phyloP scores from a whole-genome alignment of 306 rosid species.

The Abrus precatorius region DNA sequence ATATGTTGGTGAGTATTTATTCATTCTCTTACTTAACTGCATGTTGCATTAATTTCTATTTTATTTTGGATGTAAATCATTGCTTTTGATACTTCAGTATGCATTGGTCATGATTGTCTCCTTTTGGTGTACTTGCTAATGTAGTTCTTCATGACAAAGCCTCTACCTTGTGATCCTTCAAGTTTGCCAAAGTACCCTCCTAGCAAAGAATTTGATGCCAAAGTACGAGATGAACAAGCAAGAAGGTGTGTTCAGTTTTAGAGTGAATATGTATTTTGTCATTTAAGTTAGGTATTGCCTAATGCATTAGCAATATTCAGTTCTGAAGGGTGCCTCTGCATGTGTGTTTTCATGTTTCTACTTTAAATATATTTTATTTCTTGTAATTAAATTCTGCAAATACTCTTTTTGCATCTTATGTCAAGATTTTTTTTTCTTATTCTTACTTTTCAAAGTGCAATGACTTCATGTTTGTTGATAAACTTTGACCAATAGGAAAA shows the following conservation, averaged over 20 bases:
- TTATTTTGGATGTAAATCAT: constrained; percentile 28
- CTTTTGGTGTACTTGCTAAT: constrained; percentile 41
- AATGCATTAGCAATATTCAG: neutral
- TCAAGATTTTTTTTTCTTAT: neutral
- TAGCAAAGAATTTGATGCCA: constrained; percentile 97
- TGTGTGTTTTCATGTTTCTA: neutral
- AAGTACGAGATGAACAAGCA: constrained; percentile 93
- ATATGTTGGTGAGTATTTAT: constrained; percentile 13
- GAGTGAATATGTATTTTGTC: constrained; percentile 5
- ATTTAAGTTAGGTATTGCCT: constrained; percentile 4
- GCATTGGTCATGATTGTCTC: constrained; percentile 40
- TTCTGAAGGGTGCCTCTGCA: neutral
- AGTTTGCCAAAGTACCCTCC: constrained; percentile 99
- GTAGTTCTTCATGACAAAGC: constrained; percentile 85
- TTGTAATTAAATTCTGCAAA: neutral
- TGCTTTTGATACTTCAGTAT: constrained; percentile 23
- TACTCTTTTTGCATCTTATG: constrained; percentile 22
- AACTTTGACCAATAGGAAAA: neutral
- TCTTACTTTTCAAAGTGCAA: neutral
- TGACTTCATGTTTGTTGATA: neutral
- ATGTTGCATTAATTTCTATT: constrained; percentile 9
- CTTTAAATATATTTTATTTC: neutral
- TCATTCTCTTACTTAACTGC: constrained; percentile 17
- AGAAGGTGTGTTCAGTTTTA: constrained; percentile 67
- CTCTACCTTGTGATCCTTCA: constrained; percentile 95